Base-by-base conservation (phyloP, 495 filamentous ascomycete genomes). In the Tuber brumale region DNA sequence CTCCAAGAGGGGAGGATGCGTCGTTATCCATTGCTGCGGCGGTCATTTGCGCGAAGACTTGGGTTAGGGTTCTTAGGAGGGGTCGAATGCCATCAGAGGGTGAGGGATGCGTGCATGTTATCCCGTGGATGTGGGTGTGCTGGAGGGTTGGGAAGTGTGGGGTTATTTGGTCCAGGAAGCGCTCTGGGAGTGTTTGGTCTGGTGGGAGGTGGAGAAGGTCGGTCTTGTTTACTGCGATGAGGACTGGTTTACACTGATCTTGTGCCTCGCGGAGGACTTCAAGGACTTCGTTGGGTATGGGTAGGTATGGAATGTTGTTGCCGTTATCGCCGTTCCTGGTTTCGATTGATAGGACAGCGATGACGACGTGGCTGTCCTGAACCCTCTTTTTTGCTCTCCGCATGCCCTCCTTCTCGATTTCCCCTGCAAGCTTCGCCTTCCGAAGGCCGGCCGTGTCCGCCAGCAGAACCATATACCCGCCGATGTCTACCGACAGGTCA, bases 371-470 rank as follows among this genome's bases (percentile, higher is more conserved):
- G 44, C 94, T 95, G 70, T 93, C 90, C 45, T 90, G 82, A 6
- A 94, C 96, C 74, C 94, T 90, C 69, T 89, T 88, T 82, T 90
- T 92, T 1, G 95, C 96, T 51, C 95, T 86, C 43, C 91, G 89
- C 82, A 99, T 99, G 1, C 95, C 95, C 82, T 99, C 96, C 78
- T 90, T 84, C 80, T 99, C 95, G 10, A 99, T 86, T 23, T 87
- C 89, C 1, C 95, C 93, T 9, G 80, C 80, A 81, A 85, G 27
- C 69, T 81, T 76, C 19, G 61, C 77, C 61, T 84, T 84, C 70
- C 89, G 88, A 83, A 99, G 89, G 1, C 95, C 95, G 35, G 95
- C 95, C 78, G 95, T 97, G 84, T 99, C 95, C 31, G 93, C 95
- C 71, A 98, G 88, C 27, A 92, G 91, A 80, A 94, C 95, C 76